Conservation (phyloP, 257 asterid genomes). For the Nicotiana sylvestris region DNA sequence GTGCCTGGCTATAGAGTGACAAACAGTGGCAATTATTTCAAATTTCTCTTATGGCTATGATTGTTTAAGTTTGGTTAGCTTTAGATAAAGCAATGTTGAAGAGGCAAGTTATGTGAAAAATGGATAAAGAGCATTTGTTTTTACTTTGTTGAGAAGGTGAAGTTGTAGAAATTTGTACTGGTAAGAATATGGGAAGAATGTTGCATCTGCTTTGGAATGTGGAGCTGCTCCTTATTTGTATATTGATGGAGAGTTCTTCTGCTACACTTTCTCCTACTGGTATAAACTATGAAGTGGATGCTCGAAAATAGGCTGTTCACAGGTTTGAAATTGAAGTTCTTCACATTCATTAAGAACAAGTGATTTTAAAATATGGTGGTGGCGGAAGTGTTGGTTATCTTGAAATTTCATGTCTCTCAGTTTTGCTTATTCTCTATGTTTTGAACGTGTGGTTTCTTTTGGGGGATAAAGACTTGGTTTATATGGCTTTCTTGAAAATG, state of each 20-base stretch:
- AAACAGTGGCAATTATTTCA: no score
- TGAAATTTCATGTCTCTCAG: conserved; percentile 14
- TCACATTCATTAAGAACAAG: conserved; percentile 24
- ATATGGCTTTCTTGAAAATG: not conserved
- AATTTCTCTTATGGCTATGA: conserved; percentile 23
- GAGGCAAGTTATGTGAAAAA: conserved; percentile 16
- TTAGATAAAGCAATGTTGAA: conserved; percentile 28
- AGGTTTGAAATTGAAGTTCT: conserved; percentile 20
- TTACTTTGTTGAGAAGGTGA: conserved; percentile 34
- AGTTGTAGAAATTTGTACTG: not conserved
- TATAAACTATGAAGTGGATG: conserved; percentile 5
- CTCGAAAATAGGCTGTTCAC: not conserved
- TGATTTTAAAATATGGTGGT: conserved; percentile 22
- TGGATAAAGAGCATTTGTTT: not conserved
- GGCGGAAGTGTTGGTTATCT: conserved; percentile 32
- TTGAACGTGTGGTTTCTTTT: not conserved
- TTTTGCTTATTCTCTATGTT: not conserved
- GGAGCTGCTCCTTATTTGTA: conserved; percentile 38
- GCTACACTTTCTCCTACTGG: conserved; percentile 97
- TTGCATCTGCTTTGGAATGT: conserved; percentile 31
- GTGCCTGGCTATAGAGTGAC: no score
- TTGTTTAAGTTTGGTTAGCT: conserved; percentile 20
- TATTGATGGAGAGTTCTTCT: conserved; percentile 46
- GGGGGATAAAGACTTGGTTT: not conserved
- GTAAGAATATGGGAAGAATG: conserved; percentile 44